A percentile compares a stretch with the other conserved stretches of the same genome.
phyloP scores from a whole-genome alignment of 805 yeast genomes.

The Komagataella pastoris region DNA sequence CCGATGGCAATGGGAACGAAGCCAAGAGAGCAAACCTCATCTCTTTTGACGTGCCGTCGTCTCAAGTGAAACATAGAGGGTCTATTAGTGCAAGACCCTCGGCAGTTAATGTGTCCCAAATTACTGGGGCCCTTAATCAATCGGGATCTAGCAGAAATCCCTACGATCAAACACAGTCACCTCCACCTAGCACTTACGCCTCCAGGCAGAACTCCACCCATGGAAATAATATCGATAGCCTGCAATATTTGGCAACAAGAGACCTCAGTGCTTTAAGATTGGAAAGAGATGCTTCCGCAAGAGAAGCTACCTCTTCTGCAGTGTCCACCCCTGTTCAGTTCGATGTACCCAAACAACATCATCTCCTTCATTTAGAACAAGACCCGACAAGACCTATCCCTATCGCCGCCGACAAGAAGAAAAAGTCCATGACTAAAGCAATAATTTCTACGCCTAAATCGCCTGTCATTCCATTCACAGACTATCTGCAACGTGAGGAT shows the following conservation, averaged over 20 bases:
- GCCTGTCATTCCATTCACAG: slow-evolving; percentile 63
- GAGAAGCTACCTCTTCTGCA: not conserved
- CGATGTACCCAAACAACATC: slow-evolving; percentile 8
- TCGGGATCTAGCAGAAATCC: not conserved
- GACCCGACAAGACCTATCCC: slow-evolving; percentile 7
- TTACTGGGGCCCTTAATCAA: not conserved
- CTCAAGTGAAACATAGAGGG: slow-evolving; percentile 35
- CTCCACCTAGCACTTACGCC: slow-evolving; percentile 3
- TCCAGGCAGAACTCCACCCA: slow-evolving; percentile 7
- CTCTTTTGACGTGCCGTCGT: slow-evolving; percentile 34
- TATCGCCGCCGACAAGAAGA: slow-evolving; percentile 7
- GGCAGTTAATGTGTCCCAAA: slow-evolving; percentile 7
- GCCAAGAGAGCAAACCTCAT: slow-evolving; percentile 12
- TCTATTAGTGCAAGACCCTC: slow-evolving; percentile 43
- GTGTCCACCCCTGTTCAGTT: slow-evolving; percentile 9
- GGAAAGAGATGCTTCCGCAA: slow-evolving; percentile 1
- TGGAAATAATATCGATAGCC: not conserved
- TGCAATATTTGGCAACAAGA: slow-evolving; percentile 1
- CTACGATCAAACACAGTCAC: not conserved
- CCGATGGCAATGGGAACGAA: slow-evolving; percentile 5
- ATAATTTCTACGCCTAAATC: slow-evolving; percentile 43
- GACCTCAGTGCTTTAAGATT: slow-evolving; percentile 2
- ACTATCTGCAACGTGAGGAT: slow-evolving; percentile 58
- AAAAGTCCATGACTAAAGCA: slow-evolving; percentile 28
- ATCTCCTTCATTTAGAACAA: slow-evolving; percentile 4